Evolutionary conservation across 2,329 filamentous ascomycete genomes (phyloP), one percentile per base, ranked within the genome.

Genomic region (Sarocladiaceae sp.): DNA sequence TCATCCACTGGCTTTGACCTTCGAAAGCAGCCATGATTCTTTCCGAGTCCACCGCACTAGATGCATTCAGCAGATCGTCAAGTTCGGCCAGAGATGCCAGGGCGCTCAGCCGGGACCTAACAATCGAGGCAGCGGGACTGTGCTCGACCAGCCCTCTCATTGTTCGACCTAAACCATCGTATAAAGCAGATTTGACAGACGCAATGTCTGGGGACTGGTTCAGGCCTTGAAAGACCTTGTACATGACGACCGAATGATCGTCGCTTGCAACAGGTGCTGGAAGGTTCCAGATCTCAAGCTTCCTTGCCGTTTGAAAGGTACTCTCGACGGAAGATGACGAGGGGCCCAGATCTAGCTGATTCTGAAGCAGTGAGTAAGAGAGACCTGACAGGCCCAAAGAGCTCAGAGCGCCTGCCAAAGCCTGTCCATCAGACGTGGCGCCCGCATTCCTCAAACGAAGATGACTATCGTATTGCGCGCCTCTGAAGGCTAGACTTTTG

Each of bases 271-370:
- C 73, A 1, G 91, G 88, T 1, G 85, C 84, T 13, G 89, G 88
- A 18, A 97, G 77, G 64, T 97, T 92, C 94, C 94, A 99, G 61
- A 93, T 87, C 59, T 94, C 91, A 15, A 97, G 75, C 57, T 87
- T 87, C 54, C 89, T 82, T 18, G 92, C 91, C 5, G 89, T 90
- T 51, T 83, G 80, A 57, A 96, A 87, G 51, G 90, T 90, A 55
- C 80, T 87, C 44, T 90, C 86, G 7, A 88, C 73, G 1, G 82
- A 82, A 7, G 77, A 70, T 2, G 79, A 74, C 3, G 79, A 79
- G 25, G 74, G 76, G 31, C 82, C 80, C 10, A 79, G 69, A 20
- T 75, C 79, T 52, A 86, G 79, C 53, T 90, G 84, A 7, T 77
- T 80, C 53, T 87, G 83, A 7, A 92, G 75, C 22, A 97, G 74